A percentile compares a stretch with the other conserved stretches of the same genome.
phyloP scores from a whole-genome alignment of 148 eudicot genomes.

The Silene latifolia region DNA sequence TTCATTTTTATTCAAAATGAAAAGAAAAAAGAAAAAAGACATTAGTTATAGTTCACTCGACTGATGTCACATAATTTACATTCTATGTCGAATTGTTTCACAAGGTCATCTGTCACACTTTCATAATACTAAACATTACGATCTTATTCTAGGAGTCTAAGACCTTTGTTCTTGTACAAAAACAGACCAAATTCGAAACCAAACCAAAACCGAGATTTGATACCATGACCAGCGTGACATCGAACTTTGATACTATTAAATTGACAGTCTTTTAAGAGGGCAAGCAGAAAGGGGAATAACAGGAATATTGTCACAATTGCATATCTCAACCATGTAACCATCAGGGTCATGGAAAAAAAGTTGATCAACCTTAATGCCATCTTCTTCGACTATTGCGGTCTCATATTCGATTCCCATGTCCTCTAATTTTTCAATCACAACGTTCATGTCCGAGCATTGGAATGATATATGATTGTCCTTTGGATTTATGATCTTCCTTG shows the following conservation, averaged over 20 bases:
- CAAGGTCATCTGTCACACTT: too few relatives aligned
- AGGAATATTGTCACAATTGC: constrained; percentile 64
- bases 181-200: neutral
- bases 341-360: constrained; percentile 74
- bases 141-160: too few relatives aligned
- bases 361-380: constrained; percentile 50
- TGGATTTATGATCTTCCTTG: constrained; percentile 53
- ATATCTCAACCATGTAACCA: constrained; percentile 71
- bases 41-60: too few relatives aligned
- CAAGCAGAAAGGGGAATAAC: constrained; percentile 46
- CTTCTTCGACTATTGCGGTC: constrained; percentile 47
- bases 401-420: constrained; percentile 41
- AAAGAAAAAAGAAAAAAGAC: too few relatives aligned
- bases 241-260: too few relatives aligned
- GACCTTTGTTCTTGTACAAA: too few relatives aligned
- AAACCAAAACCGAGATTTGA: neutral
- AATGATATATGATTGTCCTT: constrained; percentile 75
- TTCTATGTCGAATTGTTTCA: too few relatives aligned
- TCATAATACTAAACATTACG: too few relatives aligned
- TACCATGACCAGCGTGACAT: neutral
- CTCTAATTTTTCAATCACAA: constrained; percentile 34
- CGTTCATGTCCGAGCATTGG: constrained; percentile 49
- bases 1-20: too few relatives aligned
- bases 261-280: constrained; percentile 24
- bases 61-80: too few relatives aligned